Conservation (phyloP, 305 asterid genomes). For the Plantago lanceolata region DNA sequence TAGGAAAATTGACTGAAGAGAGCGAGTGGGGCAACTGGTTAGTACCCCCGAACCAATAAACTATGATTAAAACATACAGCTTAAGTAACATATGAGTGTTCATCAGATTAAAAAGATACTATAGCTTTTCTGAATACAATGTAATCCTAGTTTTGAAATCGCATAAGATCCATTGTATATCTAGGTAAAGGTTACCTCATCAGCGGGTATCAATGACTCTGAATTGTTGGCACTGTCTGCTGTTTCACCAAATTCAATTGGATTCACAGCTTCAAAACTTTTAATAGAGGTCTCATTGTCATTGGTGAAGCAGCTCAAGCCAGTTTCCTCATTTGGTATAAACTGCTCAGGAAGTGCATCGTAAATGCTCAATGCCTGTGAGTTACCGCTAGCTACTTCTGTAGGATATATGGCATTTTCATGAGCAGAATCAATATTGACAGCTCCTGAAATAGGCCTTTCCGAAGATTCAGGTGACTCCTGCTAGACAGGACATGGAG, state of each 20-base stretch:
- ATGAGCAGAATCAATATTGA: conserved; percentile 6
- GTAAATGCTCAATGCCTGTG: conserved; percentile 6
- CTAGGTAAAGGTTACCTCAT: conserved; percentile 3
- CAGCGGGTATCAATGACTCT: neutral
- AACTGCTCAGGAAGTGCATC: conserved; percentile 19
- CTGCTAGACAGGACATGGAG: conserved; percentile 14
- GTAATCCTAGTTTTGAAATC: too few relatives aligned
- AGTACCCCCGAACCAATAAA: neutral
- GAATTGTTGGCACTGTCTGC: neutral
- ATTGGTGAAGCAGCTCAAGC: conserved; percentile 6
- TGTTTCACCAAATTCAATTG: conserved; percentile 10
- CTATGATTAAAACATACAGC: neutral
- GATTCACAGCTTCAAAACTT: conserved; percentile 15
- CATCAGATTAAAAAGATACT: conserved; percentile 4
- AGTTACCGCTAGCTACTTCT: conserved; percentile 14
- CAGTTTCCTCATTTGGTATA: conserved; percentile 17
- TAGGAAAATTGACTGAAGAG: neutral
- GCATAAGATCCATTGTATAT: too few relatives aligned
- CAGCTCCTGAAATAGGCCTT: conserved; percentile 13
- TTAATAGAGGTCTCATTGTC: conserved; percentile 3
- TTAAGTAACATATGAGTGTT: neutral
- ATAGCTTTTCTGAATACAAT: too few relatives aligned
- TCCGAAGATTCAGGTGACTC: conserved; percentile 23
- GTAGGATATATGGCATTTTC: conserved; percentile 20
- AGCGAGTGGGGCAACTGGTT: neutral